Evolutionary conservation across 169 alveolate genomes (phyloP).

Genomic region (Cryptosporidium canis): DNA sequence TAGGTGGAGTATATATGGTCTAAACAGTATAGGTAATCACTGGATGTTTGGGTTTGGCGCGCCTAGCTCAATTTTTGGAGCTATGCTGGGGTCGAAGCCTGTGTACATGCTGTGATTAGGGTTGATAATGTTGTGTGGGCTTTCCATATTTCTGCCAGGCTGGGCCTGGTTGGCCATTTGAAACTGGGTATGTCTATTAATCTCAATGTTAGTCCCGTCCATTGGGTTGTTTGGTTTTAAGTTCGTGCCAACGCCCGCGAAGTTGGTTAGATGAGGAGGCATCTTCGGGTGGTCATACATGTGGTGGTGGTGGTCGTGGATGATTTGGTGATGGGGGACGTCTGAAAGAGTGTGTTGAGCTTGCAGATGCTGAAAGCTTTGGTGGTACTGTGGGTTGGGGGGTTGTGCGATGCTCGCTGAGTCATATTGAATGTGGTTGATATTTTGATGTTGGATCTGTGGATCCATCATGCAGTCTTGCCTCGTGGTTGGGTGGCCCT

Average conservation of each 20-base stretch:
- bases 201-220: not conserved
- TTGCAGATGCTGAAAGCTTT: constrained; percentile 15
- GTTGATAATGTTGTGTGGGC: not conserved
- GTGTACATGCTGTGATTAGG: not conserved
- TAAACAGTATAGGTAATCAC: not conserved
- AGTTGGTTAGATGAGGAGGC: not conserved
- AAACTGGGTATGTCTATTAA: not conserved
- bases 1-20: too few relatives aligned
- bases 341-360: not conserved
- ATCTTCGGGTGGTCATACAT: not conserved
- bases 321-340: not conserved
- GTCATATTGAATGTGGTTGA: constrained; percentile 14
- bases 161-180: not conserved
- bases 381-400: not conserved
- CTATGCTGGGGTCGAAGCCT: not conserved
- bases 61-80: constrained; percentile 1
- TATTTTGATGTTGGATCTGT: constrained; percentile 16
- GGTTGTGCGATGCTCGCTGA: not conserved
- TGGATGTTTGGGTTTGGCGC: not conserved
- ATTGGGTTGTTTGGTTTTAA: not conserved
- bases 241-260: not conserved
- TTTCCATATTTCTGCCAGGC: not conserved
- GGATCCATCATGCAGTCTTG: not conserved
- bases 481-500: not conserved
- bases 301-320: not conserved